Evolutionary conservation across 106 monocot species (phyloP).

Genomic region (Dendrobium officinale): DNA sequence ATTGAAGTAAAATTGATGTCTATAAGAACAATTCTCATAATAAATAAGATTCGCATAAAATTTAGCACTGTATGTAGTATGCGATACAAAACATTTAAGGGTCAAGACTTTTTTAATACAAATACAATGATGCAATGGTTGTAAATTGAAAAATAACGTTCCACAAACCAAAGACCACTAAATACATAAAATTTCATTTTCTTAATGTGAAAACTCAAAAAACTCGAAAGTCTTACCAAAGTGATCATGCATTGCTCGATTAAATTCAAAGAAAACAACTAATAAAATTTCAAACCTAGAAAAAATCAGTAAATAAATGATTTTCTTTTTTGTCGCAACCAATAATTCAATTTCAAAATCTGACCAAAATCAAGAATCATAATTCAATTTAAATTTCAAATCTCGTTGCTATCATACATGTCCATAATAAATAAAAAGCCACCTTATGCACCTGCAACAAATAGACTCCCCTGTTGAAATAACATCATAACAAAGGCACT

Average conservation of each 20-base stretch:
- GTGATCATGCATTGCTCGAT: neutral
- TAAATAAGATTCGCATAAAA: neutral
- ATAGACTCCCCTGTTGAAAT: neutral
- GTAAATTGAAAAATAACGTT: neutral
- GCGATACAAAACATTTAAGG: neutral
- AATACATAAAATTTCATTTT: neutral
- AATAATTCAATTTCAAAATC: neutral
- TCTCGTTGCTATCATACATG: neutral
- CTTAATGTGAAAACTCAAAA: neutral
- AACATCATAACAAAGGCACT: neutral
- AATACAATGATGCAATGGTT: neutral
- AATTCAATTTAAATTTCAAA: neutral
- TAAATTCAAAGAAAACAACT: neutral
- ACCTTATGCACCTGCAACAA: neutral
- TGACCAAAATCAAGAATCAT: neutral
- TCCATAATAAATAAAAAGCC: neutral
- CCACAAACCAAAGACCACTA: neutral
- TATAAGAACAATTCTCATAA: neutral
- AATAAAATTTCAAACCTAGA: too few relatives aligned
- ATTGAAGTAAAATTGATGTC: neutral
- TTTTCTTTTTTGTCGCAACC: neutral
- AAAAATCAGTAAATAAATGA: neutral
- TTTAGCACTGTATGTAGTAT: too few relatives aligned
- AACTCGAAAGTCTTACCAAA: neutral
- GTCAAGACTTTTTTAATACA: neutral